Conservation (phyloP, 2,329 filamentous ascomycete species). For the Alternaria panax region DNA sequence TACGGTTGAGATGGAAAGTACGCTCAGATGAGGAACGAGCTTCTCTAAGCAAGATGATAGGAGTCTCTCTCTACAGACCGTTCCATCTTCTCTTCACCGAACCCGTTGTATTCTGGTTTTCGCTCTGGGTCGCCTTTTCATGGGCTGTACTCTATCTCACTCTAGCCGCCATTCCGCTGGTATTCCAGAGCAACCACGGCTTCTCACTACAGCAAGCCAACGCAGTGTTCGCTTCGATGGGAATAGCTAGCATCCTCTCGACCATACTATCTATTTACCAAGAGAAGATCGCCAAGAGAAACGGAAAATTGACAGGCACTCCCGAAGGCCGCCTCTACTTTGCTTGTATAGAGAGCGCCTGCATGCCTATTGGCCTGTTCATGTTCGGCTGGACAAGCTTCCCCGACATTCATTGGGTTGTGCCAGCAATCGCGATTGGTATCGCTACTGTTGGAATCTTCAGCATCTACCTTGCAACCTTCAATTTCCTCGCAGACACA, state of each 20-base stretch:
- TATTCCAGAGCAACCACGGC: conserved; percentile 72
- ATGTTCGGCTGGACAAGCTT: conserved; percentile 78
- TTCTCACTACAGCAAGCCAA: conserved; percentile 74
- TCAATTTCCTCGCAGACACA: conserved; percentile 91
- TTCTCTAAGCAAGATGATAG: conserved; percentile 72
- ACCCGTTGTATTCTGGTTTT: conserved; percentile 84
- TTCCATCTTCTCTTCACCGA: conserved; percentile 80
- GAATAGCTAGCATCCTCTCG: conserved; percentile 69
- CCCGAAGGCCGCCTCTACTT: conserved; percentile 87
- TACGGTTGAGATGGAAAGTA: conserved; percentile 80
- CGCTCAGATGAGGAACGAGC: conserved; percentile 78
- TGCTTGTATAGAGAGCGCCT: conserved; percentile 74
- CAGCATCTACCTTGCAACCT: conserved; percentile 77
- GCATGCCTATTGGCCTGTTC: conserved; percentile 82
- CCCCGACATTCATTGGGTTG: conserved; percentile 72
- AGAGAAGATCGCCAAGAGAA: conserved; percentile 67
- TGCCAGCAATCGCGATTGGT: conserved; percentile 72
- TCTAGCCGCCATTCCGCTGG: conserved; percentile 79
- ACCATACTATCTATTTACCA: conserved; percentile 75
- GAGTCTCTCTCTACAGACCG: conserved; percentile 76
- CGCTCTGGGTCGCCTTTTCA: conserved; percentile 85
- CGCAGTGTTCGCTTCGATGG: conserved; percentile 76
- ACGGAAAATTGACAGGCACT: conserved; percentile 47
- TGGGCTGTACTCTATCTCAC: conserved; percentile 91
- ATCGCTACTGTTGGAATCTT: conserved; percentile 86